phyloP scores from a whole-genome alignment of 2,329 filamentous ascomycete species.

The Sarocladium strictum region DNA sequence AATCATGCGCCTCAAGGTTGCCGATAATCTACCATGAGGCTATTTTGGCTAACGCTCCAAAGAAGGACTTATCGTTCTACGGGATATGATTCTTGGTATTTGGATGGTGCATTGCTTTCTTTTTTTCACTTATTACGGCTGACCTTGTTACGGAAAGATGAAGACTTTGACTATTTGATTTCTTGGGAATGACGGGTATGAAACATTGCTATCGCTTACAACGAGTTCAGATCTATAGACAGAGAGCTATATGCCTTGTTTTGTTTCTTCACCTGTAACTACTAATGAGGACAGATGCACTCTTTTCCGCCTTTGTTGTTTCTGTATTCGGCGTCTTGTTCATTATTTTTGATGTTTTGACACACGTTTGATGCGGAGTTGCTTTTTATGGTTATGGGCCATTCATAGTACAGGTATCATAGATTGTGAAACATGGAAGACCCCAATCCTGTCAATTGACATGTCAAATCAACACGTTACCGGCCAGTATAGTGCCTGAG shows the following conservation, averaged over 20 bases:
- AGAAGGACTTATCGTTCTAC: no score
- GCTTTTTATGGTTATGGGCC: neutral
- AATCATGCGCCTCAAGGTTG: no score
- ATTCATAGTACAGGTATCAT: no score
- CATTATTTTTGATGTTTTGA: neutral
- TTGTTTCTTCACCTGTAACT: conserved; percentile 2
- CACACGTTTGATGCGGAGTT: neutral
- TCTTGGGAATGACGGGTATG: conserved; percentile 3
- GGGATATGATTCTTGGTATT: no score
- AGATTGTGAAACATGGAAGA: no score
- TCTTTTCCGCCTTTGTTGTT: neutral
- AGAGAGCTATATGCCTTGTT: conserved; percentile 1
- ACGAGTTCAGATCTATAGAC: conserved; percentile 4
- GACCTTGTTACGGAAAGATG: neutral
- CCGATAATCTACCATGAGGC: no score
- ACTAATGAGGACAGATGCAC: conserved; percentile 3
- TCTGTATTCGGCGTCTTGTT: neutral
- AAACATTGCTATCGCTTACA: conserved; percentile 1
- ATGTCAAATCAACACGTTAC: no score
- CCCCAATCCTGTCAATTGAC: no score
- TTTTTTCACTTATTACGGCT: no score
- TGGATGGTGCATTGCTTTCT: no score
- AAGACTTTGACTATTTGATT: neutral
- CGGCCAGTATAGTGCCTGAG: no score
- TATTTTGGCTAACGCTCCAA: no score